Conservation (phyloP, 495 filamentous ascomycete species). For the Neurospora sp. region DNA sequence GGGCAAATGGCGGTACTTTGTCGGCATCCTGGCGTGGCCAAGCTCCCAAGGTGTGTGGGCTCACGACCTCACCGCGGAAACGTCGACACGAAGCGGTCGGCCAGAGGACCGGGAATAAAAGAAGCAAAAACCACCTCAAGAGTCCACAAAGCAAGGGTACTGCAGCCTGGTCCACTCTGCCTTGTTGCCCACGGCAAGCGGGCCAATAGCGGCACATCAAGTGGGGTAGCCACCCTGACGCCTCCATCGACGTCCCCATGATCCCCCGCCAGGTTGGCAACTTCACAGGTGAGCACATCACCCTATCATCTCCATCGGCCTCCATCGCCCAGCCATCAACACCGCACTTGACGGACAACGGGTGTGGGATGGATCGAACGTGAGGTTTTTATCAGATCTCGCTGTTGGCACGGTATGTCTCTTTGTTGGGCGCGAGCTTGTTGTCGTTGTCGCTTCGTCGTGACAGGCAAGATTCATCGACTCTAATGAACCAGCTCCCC, state of each 20-base stretch:
- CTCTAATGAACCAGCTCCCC: background rate
- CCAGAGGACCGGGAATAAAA: conserved; percentile 6
- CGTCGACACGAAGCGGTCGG: background rate
- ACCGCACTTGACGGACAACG: background rate
- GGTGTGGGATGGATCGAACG: conserved; percentile 2
- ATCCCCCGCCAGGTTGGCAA: conserved; percentile 5
- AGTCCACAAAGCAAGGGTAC: conserved; percentile 4
- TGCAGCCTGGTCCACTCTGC: conserved; percentile 4
- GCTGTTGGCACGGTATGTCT: background rate
- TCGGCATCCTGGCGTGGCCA: background rate
- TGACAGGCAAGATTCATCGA: background rate
- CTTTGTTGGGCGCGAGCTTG: background rate
- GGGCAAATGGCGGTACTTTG: background rate
- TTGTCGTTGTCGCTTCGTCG: background rate
- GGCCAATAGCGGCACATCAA: conserved; percentile 15
- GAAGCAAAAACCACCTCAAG: conserved; percentile 1
- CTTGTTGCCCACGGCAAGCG: conserved; percentile 1
- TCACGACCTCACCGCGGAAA: conserved; percentile 2
- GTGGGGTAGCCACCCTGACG: conserved; percentile 7
- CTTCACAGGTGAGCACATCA: background rate
- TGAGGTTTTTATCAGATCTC: conserved; percentile 8
- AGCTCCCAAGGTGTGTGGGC: conserved; percentile 1
- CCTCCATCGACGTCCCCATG: conserved; percentile 8
- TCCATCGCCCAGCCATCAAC: conserved; percentile 1
- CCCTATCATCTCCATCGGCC: background rate